Base-by-base conservation (phyloP, 106 monocot genomes). In the Phalaenopsis equestris region DNA sequence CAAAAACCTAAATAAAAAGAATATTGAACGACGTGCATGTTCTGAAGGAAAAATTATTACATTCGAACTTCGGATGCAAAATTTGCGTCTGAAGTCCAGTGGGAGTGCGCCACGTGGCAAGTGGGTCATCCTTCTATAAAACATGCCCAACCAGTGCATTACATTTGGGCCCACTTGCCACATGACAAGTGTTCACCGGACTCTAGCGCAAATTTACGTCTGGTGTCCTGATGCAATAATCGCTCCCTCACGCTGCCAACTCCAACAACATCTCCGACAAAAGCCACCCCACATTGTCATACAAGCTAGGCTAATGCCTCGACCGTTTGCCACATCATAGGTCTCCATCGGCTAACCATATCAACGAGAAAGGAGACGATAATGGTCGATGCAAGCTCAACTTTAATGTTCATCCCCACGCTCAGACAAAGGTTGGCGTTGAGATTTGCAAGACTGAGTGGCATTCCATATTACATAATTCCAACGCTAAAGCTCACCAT, bases 391-490 rank as follows among this genome's bases (percentile, higher is more conserved):
- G 74, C 79, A 8, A 84, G 57, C 73, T 84, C 84, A 5, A 64
- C 46, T 8, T 75, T 2, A 16, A 75, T 79, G n/a, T 84, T 84
- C 18, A 56, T 9, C 1, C 46, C 56, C 8, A 79, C 75, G 16
- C 74, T 79, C 2, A 79, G 6, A 72, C 79, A 84, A 4, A 84
- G 18, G n/a, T 75, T 79, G 57, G 73, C 43, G 2, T 58, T 41
- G 5, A 84, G 72, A 42, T 78, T 79, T 1, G 65, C 79, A 5
- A 75, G 52, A 41, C 73, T 78, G 8, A 79, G 43, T 1, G 79
- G 79, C 64, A 79, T 56, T 2, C 84, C 84, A 36, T 79, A 75
- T 61, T 84, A 84, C 38, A 78, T 79, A 30, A 79, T 64, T 1
- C 84, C 84, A 3, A 79, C 8, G 41, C 84, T 79, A 17, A 84